Base-by-base conservation (phyloP, 164 flowering plant genomes). In the Chimonanthus salicifolius region DNA sequence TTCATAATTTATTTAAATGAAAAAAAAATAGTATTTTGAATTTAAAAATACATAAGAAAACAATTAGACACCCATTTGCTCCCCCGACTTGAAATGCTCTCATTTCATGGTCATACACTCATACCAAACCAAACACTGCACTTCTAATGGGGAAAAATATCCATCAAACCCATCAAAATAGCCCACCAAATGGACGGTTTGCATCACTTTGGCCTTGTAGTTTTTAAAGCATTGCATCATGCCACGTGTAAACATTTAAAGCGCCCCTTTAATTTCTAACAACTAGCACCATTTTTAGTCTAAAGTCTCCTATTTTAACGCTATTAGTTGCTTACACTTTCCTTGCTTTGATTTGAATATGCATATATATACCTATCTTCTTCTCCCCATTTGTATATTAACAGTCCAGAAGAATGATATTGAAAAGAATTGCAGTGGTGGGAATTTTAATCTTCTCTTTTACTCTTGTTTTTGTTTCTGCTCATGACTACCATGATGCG, bases 401-500 rank as follows among this genome's bases (percentile, higher is more conserved):
- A n/a, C 16, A 18, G 16, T 2, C 10, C 20, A 18, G 74, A 4
- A 64, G 48, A 64, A 64, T 64, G 68, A 44, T 45, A 45, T 9
- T 5, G n/a, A 3, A 47, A 11, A 45, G 16, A 16, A 43, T 15
- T 33, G 46, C 64, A 7, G 15, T 71, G 6, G 2, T 16, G 7
- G 48, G 13, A 58, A 58, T 58, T 48, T 7, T 71, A 0, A 71
- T 54, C 20, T 44, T 4, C 16, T 43, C 8, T 71, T 58, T 58
- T 7, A 16, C 48, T 9, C 11, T 6, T n/a, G 15, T 58, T 21
- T 64, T 60, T 16, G 74, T 72, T 45, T 64, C 60, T 51, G 85
- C 77, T 54, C 92, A 87, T 0, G 78, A 90, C 74, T 91, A 91
- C 79, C 78, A 62, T 63, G 92, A 88, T 15, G 97, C 97, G 6